These are phyloP conservation scores for Pythium phragmitis DNA, from an alignment of 352 stramenopile species.

Conservation along the genomic window DNA sequence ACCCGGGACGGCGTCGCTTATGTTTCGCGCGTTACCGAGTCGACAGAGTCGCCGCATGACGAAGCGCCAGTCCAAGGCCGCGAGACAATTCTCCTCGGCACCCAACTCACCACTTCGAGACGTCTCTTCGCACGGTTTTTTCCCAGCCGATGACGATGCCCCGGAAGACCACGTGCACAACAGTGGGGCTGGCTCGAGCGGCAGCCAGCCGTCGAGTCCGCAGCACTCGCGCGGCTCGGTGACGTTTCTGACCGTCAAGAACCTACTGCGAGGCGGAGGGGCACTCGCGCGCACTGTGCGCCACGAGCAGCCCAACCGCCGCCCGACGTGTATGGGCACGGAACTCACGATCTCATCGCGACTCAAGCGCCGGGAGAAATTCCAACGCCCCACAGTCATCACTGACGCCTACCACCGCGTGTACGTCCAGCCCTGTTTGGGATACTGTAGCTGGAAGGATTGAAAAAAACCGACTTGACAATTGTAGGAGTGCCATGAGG, in stretches of 20 bases:
- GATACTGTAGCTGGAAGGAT: too few species aligned
- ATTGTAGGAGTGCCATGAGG: constrained; percentile 67
- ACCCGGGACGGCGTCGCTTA: constrained; percentile 13
- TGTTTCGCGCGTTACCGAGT: constrained; percentile 17
- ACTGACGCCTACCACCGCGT: constrained; percentile 69
- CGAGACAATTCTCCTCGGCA: constrained; percentile 11
- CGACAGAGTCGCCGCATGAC: constrained; percentile 19
- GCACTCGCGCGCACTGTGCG: constrained; percentile 38
- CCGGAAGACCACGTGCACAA: background rate
- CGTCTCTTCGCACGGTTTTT: background rate
- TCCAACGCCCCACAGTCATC: constrained; percentile 56
- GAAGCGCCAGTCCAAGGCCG: constrained; percentile 6
- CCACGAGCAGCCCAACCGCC: constrained; percentile 31
- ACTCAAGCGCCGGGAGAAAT: constrained; percentile 66
- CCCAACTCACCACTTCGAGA: constrained; percentile 11
- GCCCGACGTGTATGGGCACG: constrained; percentile 50
- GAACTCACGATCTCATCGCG: constrained; percentile 48
- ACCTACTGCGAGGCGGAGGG: constrained; percentile 52
- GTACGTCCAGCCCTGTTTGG: constrained; percentile 33
- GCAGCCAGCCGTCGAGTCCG: constrained; percentile 19
- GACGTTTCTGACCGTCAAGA: constrained; percentile 59
- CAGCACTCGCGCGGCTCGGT: constrained; percentile 43
- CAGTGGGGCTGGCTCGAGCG: background rate
- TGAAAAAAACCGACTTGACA: background rate
- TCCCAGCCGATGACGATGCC: background rate